phyloP scores from a whole-genome alignment of 352 stramenopile species.

The Pythium biforme region DNA sequence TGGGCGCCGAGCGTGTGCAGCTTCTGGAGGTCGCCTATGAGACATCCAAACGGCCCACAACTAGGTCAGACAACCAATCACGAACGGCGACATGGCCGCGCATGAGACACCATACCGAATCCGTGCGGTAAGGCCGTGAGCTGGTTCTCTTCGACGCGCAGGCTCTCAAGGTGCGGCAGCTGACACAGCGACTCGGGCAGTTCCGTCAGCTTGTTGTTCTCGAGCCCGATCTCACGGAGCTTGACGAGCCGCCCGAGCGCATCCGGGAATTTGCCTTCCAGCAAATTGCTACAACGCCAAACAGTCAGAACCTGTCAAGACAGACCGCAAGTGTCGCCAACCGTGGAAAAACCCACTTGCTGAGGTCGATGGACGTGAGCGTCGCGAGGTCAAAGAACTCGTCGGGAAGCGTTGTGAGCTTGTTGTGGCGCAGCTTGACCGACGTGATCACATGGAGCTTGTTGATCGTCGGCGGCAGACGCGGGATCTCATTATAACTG shows the following conservation, averaged over 20 bases:
- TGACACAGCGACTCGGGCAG: constrained; percentile 51
- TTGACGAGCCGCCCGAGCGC: constrained; percentile 49
- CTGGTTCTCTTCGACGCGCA: constrained; percentile 68
- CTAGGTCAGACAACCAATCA: not conserved
- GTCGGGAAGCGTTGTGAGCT: constrained; percentile 46
- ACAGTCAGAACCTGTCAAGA: not conserved
- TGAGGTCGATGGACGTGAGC: constrained; percentile 68
- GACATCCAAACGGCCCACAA: not conserved
- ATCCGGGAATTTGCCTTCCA: constrained; percentile 50
- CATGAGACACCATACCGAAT: constrained; percentile 36
- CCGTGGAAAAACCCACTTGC: constrained; percentile 49
- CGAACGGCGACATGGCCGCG: not conserved
- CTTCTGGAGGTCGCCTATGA: constrained; percentile 35
- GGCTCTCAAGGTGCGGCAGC: constrained; percentile 49
- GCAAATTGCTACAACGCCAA: constrained; percentile 44
- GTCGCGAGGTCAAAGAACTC: constrained; percentile 54
- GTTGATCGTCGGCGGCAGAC: constrained; percentile 47
- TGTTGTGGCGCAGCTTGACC: constrained; percentile 79
- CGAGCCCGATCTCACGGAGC: constrained; percentile 57
- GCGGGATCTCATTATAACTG: constrained; percentile 77
- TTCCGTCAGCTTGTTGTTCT: constrained; percentile 60
- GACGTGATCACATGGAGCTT: constrained; percentile 48
- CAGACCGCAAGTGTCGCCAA: not conserved
- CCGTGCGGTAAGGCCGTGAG: constrained; percentile 41
- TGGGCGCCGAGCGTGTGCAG: constrained; percentile 62